Base-by-base conservation (phyloP, 179 eudicot species). In the Vitellaria paradoxa region DNA sequence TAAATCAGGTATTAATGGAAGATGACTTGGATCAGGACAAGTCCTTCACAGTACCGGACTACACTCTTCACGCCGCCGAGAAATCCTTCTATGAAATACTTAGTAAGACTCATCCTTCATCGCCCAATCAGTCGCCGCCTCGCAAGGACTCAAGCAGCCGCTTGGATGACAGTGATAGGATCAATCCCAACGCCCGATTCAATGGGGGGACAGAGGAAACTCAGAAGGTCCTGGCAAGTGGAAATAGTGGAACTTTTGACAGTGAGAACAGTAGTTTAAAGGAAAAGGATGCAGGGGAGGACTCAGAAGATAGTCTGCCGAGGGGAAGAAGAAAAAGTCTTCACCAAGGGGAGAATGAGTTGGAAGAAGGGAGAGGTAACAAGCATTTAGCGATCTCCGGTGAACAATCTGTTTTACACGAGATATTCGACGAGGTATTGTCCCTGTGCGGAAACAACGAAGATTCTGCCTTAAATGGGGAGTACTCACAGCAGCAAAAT, bases 371-470 rank as follows among this genome's bases (percentile, higher is more conserved):
- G 52, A 84, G 89, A 70, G 85, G 80, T 50, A 84, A 46, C 69
- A 92, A 92, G 81, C 90, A 83, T 1, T 70, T 76, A 11, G 91
- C 93, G 20, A 52, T 59, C 56, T 72, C 82, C 13, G 65, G 52
- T 45, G 90, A 30, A 30, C 37, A 30, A 30, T 30, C 37, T 30
- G 37, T 30, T 30, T 30, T 30, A 30, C n/a, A n/a, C n/a, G n/a
- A n/a, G n/a, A n/a, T n/a, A n/a, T n/a, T n/a, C n/a, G n/a, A n/a
- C n/a, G n/a, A n/a, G n/a, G n/a, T n/a, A n/a, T n/a, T n/a, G n/a
- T n/a, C n/a, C n/a, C n/a, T n/a, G n/a, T n/a, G n/a, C 37, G 37
- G 37, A 30, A 30, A 30, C 1, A 30, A 30, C 37, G 37, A 84
- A 52, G 90, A 88, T 46, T 71, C 68, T 17, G 87, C 78, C 45